Base-by-base conservation (phyloP, 306 rosid species). In the Casuarina glauca region DNA sequence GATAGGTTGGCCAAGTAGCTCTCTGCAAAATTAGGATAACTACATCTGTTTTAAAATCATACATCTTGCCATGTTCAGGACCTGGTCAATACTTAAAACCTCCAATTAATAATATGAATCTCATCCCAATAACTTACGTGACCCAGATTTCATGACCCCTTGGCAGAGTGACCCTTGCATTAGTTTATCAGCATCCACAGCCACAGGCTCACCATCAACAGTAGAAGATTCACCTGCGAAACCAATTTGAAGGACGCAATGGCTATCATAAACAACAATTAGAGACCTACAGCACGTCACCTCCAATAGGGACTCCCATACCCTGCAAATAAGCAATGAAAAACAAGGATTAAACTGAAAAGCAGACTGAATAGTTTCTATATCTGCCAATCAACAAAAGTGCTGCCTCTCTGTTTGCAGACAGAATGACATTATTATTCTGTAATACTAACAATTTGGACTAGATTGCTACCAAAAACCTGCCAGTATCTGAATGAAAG, bases 1-100 rank as follows among this genome's bases (percentile, higher is more conserved):
- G 85, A 88, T 39, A 93, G 89, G 88, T 95, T 95, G 72, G 97
- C 97, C 88, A 91, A 81, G 85, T 93, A 95, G 83, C 90, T 91
- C 91, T 93, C 97, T 89, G 87, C 81, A 88, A 71, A 78, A 52
- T 52, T 32, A 69, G 38, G 73, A 50, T 74, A 75, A 41, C 77
- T 44, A 64, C 41, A 60, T 71, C 52, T 43, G 50, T 42, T 62
- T 64, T 62, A 35, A 76, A 48, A 86, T 60, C 70, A 67, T 74
- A 58, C 58, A 55, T 51, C 85, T 57, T 70, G 73, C 61, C 5
- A 35, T 72, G 80, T 80, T 68, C 50, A 51, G 45, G 55, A 53
- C 58, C 35, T 11, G 54, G 55, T 60, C 26, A 79, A 63, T 69
- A 74, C 43, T n/a, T 26, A 48, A 75, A 77, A 77, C 53, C 44